Percentiles rank a stretch among this genome's conserved stretches.
Conservation (phyloP, 306 rosid genomes). For the Ammopiptanthus mongolicus region DNA sequence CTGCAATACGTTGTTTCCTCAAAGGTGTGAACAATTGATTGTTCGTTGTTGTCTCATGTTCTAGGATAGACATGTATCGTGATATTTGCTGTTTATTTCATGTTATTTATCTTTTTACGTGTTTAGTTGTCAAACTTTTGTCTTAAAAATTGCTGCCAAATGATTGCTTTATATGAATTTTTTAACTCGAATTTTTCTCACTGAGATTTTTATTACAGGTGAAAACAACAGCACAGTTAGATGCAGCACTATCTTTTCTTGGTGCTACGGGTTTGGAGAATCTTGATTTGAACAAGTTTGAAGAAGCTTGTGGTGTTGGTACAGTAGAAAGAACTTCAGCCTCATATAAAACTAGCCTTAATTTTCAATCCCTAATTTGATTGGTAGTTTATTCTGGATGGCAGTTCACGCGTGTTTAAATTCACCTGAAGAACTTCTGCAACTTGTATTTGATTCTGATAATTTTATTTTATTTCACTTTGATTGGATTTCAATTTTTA, state of each 20-base stretch:
- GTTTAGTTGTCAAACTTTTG: neutral
- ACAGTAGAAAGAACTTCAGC: conserved; percentile 17
- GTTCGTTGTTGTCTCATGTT: neutral
- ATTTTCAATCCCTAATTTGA: conserved; percentile 3
- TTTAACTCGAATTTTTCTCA: neutral
- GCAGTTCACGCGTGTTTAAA: neutral
- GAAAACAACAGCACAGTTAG: conserved; percentile 80
- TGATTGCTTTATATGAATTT: neutral
- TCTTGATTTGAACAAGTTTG: conserved; percentile 57
- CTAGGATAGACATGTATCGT: neutral
- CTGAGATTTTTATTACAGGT: conserved; percentile 46
- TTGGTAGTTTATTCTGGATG: neutral
- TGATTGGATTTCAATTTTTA: conserved; percentile 1
- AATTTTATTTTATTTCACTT: neutral
- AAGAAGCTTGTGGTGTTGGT: conserved; percentile 96
- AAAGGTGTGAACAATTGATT: conserved; percentile 44
- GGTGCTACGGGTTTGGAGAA: conserved; percentile 38
- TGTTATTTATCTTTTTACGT: neutral
- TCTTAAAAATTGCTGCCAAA: neutral
- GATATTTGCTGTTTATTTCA: neutral
- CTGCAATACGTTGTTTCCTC: conserved; percentile 56
- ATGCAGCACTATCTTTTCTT: conserved; percentile 73
- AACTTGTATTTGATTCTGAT: neutral
- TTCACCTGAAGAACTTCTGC: neutral
- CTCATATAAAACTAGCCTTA: neutral